A percentile compares a stretch with the other conserved stretches of the same genome.
phyloP scores from a whole-genome alignment of 768 basidiomycete species.

The Naganishia vaughanmartiniae region DNA sequence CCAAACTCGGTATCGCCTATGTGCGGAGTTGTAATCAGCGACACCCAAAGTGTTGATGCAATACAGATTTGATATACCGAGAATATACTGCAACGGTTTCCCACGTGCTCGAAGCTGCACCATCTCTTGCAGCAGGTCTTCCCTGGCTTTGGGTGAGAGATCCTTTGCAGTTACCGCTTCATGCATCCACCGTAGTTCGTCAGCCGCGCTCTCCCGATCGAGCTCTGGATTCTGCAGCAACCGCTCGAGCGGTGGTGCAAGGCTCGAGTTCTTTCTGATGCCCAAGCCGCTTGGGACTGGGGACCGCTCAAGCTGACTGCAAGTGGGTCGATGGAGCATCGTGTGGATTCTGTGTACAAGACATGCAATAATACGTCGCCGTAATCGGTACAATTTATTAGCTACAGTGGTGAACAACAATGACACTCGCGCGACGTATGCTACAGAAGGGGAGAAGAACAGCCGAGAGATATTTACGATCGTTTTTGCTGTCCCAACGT shows the following conservation, averaged over 20 bases:
- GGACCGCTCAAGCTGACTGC: not conserved
- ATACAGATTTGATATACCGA: conserved; percentile 62
- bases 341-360: conserved; percentile 4
- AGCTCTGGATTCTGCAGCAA: conserved; percentile 44
- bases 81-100: conserved; percentile 86
- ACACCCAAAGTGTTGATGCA: not conserved
- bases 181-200: conserved; percentile 60
- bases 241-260: not conserved
- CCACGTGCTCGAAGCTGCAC: conserved; percentile 63
- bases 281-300: no score
- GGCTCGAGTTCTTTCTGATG: not conserved
- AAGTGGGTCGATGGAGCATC: not conserved
- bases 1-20: conserved; percentile 62
- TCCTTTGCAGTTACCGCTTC: conserved; percentile 39
- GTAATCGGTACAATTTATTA: conserved; percentile 12
- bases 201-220: conserved; percentile 35
- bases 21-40: not conserved
- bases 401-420: conserved; percentile 7
- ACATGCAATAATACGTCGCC: conserved; percentile 10
- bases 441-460: conserved; percentile 1
- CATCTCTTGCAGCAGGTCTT: conserved; percentile 50
- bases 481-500: conserved; percentile 14
- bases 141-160: not conserved
- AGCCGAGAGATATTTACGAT: conserved; percentile 14
- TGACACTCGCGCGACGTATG: not conserved